Evolutionary conservation across 345 rosid genomes (phyloP), one percentile per base, ranked within the genome.

Genomic region (Aquilaria sinensis): DNA sequence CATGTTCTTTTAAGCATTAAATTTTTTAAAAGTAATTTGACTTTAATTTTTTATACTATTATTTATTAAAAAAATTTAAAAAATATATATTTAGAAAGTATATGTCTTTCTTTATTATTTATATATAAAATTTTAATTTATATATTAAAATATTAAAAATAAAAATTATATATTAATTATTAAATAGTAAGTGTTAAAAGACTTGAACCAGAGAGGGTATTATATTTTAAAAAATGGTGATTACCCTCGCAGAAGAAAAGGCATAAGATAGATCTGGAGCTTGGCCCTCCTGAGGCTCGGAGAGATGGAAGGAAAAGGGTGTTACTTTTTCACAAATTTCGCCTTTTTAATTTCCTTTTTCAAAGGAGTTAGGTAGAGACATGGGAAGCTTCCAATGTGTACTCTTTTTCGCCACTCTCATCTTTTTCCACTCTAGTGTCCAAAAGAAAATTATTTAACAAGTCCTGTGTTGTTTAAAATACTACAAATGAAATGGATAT

Each of bases 301-400:
- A 9, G 43, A 37, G 8, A 37, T 4, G 1, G 43, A 37, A 51
- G 43, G n/a, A 57, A 69, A 73, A 61, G 51, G 50, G 52, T 0
- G 3, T 56, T 70, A 60, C 78, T 75, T 81, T 69, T 60, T 72
- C 61, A 60, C 72, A 69, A 56, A 65, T 69, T 67, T 46, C 58
- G 66, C 15, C 15, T 52, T 0, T 14, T 49, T 2, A 31, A 11
- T 41, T 23, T 9, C 14, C 49, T 47, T 64, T 79, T 70, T 72
- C 77, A 72, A 77, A 66, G 69, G 77, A 45, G 87, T 72, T 82
- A 75, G 87, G 87, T 82, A 58, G 74, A 58, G 72, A 61, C 75
- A 66, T 66, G 70, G 53, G 83, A 82, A 79, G 75, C 77, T 82
- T 79, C 82, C 79, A 66, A 64, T 12, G 37, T 77, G 68, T 56